Base-by-base conservation (phyloP, 257 asterid species). In the Rhazya stricta region DNA sequence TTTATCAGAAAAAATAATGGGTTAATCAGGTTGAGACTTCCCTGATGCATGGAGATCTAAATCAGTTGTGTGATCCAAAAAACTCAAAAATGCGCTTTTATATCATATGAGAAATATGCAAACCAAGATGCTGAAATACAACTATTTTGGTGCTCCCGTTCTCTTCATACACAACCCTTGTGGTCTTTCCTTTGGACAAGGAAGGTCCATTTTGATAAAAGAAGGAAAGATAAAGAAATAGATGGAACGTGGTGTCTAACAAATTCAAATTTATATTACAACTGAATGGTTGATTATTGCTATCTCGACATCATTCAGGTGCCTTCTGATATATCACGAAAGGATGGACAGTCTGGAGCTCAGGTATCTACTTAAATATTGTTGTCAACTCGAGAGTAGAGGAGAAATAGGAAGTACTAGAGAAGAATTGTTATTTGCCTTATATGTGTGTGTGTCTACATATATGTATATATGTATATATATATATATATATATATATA, bases 271-370 rank as follows among this genome's bases (percentile, higher is more conserved):
- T 36, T 66, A 37, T 37, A 66, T n/a, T 4, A 9, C 65, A 27
- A 12, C 70, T 71, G 65, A 71, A 65, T 57, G 81, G 50, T 48
- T 82, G 71, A 77, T 75, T 43, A 19, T 46, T 74, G 21, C 76
- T 45, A 58, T 72, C 42, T 76, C 76, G 54, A 39, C 75, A 58
- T 32, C 69, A 37, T 76, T 75, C 90, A 92, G 97, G 96, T 90
- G 78, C 97, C 97, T 71, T 79, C 93, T 45, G 93, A 89, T 79
- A 89, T 92, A 71, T 85, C 97, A 39, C 79, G 91, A 37, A 83
- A 84, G 65, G 89, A 84, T 77, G 87, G 81, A 79, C 87, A 82
- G 66, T 80, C 86, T 62, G 90, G 81, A 73, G 65, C 86, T 36
- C 87, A 82, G 96, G 97, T 90, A 87, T 57, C 71, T 43, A 79